Evolutionary conservation across 2,329 filamentous ascomycete genomes (phyloP), one percentile per base, ranked within the genome.

Genomic region (Fusarium abutilonis): DNA sequence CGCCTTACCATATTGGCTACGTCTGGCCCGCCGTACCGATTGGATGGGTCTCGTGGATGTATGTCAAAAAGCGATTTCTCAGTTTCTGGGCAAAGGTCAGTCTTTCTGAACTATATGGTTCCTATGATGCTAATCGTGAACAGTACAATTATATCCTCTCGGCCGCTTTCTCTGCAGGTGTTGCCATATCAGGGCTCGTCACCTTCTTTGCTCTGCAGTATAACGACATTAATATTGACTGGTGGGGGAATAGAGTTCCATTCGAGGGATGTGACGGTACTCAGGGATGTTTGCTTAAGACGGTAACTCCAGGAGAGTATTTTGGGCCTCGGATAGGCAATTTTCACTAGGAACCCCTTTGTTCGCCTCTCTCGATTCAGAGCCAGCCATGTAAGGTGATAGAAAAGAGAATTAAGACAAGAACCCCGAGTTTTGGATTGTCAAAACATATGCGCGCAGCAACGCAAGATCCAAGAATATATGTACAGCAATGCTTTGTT

Each of bases 121-220:
- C 2, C 2, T 17, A 5, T 7, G 32, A 14, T 4, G 17, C 66
- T 71, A 45, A 72, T 6, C 9, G 35, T 3, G 52, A 74, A 72
- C 52, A 79, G 75, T 76, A 77, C 66, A 77, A 82, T 67, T 83
- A 80, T 53, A 79, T 82, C 17, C 72, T 82, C 3, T 80, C 81
- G 1, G 78, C 80, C 0, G 75, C 79, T 1, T 77, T 82, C 50
- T 78, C 75, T 1, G 73, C 75, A 0, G 80, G 75, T 3, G 75
- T 83, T 17, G 80, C 81, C 15, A 72, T 84, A 38, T 72, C 80
- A 0, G 80, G 72, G 11, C 74, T 83, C 19, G 54, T 83, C 47
- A 79, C 82, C 41, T 80, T 83, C 72, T 83, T 83, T 61, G 75
- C 76, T 9, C 69, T 83, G 4, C 74, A 80, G 61, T 80, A 75